Conservation (phyloP, 805 yeast species). For the Yarrowia alimentaria region DNA sequence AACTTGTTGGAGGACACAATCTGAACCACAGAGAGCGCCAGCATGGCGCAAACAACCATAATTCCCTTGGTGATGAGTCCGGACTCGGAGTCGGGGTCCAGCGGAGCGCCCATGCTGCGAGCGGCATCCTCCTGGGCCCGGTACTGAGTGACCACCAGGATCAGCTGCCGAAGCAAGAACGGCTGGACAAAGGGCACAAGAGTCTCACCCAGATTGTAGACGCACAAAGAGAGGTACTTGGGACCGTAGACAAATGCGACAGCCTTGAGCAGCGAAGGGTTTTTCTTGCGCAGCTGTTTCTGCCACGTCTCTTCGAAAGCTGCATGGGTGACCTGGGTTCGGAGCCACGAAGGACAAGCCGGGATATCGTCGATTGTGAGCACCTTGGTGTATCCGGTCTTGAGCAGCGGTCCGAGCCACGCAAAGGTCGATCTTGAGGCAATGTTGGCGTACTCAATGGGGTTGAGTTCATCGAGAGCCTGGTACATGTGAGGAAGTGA, state of each 20-base stretch:
- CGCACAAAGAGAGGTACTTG: constrained; percentile 45
- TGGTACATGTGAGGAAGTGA: constrained; percentile 2
- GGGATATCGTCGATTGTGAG: constrained; percentile 42
- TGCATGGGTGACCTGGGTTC: constrained; percentile 31
- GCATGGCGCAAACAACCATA: constrained; percentile 74
- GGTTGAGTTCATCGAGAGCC: constrained; percentile 1
- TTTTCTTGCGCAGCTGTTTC: constrained; percentile 31
- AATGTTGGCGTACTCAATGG: constrained; percentile 47
- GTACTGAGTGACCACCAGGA: constrained; percentile 50
- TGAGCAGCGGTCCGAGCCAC: constrained; percentile 63
- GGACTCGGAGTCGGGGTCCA: constrained; percentile 32
- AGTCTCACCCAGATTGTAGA: constrained; percentile 48
- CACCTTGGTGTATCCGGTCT: constrained; percentile 48
- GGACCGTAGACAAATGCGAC: constrained; percentile 45
- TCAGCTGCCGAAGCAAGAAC: constrained; percentile 43
- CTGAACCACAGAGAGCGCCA: constrained; percentile 70
- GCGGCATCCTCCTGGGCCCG: constrained; percentile 38
- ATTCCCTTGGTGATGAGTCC: constrained; percentile 69
- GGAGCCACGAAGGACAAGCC: constrained; percentile 40
- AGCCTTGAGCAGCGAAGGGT: constrained; percentile 29
- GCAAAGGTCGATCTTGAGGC: constrained; percentile 53
- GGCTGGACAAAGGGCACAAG: constrained; percentile 46
- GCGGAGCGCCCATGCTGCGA: background rate
- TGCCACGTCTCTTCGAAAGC: constrained; percentile 33
- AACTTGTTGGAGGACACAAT: constrained; percentile 77